Conservation (phyloP, 2,329 filamentous ascomycete genomes). For the Dactylellina sp. region DNA sequence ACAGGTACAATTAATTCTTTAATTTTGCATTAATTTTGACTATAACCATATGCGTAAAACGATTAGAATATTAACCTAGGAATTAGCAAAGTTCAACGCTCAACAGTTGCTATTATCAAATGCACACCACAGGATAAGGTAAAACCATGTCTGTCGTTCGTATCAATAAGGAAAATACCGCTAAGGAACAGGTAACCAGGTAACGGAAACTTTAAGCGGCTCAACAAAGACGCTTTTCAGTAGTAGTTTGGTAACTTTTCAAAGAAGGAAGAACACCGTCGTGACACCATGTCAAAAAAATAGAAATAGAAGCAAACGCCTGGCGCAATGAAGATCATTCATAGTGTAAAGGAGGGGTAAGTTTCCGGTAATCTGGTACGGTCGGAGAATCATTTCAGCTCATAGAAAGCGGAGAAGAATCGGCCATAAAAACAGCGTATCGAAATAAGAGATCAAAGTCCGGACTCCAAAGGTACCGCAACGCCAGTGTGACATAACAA, state of each 20-base stretch:
- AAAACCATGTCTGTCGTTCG: not conserved
- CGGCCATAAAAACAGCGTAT: not conserved
- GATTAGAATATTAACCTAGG: too few species aligned
- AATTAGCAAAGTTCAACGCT: too few species aligned
- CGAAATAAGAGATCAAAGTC: not conserved
- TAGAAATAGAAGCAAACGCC: not conserved
- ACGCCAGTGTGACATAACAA: not conserved
- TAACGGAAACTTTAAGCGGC: not conserved
- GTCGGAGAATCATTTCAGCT: too few species aligned
- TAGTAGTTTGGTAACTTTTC: not conserved
- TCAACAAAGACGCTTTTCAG: not conserved
- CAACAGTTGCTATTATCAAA: too few species aligned
- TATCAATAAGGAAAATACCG: not conserved
- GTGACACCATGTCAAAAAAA: slow-evolving; percentile 7
- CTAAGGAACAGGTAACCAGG: not conserved
- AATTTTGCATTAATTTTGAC: too few species aligned
- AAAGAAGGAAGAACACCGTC: not conserved
- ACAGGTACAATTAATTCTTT: too few species aligned
- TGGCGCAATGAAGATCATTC: not conserved
- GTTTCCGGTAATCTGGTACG: too few species aligned
- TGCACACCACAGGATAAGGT: not conserved
- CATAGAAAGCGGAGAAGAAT: too few species aligned
- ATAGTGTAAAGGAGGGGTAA: not conserved
- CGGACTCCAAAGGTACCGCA: not conserved
- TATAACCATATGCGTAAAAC: too few species aligned